Evolutionary conservation across 768 basidiomycete species (phyloP).

Genomic region (Kondoa malvinella): DNA sequence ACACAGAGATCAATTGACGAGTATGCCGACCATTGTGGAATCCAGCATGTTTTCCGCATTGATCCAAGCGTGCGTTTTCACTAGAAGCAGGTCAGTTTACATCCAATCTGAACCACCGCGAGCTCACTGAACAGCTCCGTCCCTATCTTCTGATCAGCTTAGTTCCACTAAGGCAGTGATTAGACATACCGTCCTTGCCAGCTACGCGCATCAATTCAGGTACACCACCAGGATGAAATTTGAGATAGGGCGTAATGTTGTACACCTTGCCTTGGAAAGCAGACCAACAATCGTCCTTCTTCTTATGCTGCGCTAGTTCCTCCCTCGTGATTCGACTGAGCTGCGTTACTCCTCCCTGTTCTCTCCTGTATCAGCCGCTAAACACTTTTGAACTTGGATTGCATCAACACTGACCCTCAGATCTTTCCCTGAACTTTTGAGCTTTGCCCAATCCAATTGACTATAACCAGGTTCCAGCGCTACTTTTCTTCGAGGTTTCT

Average conservation of each 20-base stretch:
- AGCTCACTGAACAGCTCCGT: conserved; percentile 77
- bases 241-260: conserved; percentile 79
- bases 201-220: conserved; percentile 87
- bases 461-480: conserved; percentile 79
- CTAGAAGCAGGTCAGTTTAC: conserved; percentile 40
- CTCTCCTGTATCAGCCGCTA: conserved; percentile 23
- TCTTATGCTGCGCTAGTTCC: conserved; percentile 62
- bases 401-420: conserved; percentile 42
- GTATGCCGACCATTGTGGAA: conserved; percentile 73
- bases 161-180: background rate
- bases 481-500: conserved; percentile 47
- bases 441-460: conserved; percentile 78
- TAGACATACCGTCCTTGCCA: conserved; percentile 57
- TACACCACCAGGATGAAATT: conserved; percentile 87
- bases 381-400: background rate
- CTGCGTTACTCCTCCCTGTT: conserved; percentile 49
- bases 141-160: conserved; percentile 12
- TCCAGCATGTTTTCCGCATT: conserved; percentile 93
- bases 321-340: conserved; percentile 57
- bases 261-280: conserved; percentile 86
- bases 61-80: conserved; percentile 86
- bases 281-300: conserved; percentile 76
- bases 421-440: conserved; percentile 66
- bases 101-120: too few species aligned
- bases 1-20: too few species aligned